Percentiles rank a stretch among this genome's conserved stretches.
These are phyloP conservation scores for Ambrosiella xylebori DNA, from an alignment of 2,329 filamentous ascomycete species.

Conservation along the genomic window DNA sequence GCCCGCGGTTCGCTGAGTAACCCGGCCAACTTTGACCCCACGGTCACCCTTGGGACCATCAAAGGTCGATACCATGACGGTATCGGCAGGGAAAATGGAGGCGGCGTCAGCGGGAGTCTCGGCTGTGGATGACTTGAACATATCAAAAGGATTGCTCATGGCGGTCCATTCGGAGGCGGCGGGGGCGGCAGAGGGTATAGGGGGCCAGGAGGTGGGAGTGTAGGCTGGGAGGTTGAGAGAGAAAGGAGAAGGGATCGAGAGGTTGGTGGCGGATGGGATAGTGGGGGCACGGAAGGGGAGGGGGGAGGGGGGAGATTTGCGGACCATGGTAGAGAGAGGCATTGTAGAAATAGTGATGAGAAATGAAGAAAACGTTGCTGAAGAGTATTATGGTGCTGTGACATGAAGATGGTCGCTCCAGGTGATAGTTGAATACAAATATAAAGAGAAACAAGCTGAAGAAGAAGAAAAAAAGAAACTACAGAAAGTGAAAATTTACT, in stretches of 20 bases:
- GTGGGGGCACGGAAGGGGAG: neutral
- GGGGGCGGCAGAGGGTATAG: neutral
- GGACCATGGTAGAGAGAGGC: neutral
- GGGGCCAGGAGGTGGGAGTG: neutral
- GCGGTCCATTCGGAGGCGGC: neutral
- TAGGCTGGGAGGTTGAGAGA: neutral
- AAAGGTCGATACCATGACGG: neutral
- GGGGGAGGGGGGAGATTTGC: neutral
- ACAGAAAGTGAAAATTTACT: neutral
- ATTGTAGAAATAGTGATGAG: neutral
- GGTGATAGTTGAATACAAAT: neutral
- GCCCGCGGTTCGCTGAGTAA: neutral
- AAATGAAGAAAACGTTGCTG: neutral
- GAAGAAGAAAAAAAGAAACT: neutral
- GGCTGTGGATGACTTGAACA: neutral
- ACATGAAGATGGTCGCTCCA: neutral
- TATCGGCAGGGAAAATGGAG: neutral
- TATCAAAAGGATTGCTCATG: conserved; percentile 1
- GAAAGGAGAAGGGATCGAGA: neutral
- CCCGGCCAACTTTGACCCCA: neutral
- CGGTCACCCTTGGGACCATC: neutral
- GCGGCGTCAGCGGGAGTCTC: neutral
- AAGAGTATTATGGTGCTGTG: neutral
- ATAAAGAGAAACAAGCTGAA: neutral
- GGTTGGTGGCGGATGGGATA: neutral